phyloP scores from a whole-genome alignment of 1,284 basidiomycete species.

The Thecaphora thlaspeos region DNA sequence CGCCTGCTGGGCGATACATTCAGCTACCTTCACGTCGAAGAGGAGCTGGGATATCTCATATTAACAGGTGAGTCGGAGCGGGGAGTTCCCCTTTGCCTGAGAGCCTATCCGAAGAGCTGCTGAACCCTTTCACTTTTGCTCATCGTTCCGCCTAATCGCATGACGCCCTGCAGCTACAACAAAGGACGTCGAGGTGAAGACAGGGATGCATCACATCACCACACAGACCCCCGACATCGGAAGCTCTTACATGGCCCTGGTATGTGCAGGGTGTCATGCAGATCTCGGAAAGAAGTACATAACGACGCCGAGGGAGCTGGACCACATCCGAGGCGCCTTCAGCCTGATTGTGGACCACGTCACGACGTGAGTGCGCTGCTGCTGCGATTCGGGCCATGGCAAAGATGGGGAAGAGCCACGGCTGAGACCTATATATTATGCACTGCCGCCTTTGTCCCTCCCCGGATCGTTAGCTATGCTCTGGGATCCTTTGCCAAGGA shows the following conservation, averaged over 20 bases:
- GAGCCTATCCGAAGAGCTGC: too few relatives aligned
- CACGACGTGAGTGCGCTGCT: slow-evolving; percentile 7
- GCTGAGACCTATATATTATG: too few relatives aligned
- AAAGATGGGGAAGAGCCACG: too few relatives aligned
- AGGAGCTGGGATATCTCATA: slow-evolving; percentile 36
- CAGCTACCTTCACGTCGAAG: slow-evolving; percentile 30
- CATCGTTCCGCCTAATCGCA: too few relatives aligned
- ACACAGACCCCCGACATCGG: slow-evolving; percentile 11
- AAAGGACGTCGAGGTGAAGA: not conserved
- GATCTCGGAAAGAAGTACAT: slow-evolving; percentile 30
- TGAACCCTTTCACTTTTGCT: too few relatives aligned
- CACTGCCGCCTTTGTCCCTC: too few relatives aligned
- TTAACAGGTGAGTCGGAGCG: slow-evolving; percentile 28
- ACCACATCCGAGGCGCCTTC: slow-evolving; percentile 32
- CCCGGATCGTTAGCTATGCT: too few relatives aligned
- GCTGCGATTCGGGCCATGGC: too few relatives aligned
- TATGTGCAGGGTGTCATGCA: slow-evolving; percentile 23
- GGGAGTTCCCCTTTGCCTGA: too few relatives aligned
- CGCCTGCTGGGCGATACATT: slow-evolving; percentile 35
- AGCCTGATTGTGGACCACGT: slow-evolving; percentile 24
- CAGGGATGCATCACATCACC: not conserved
- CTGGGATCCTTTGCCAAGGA: too few relatives aligned
- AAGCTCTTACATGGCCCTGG: slow-evolving; percentile 23
- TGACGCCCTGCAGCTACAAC: slow-evolving; percentile 2
- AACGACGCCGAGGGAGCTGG: slow-evolving; percentile 30